These are phyloP conservation scores for Pleurotus citrinopileatus DNA, from an alignment of 768 basidiomycete species.

Conservation along the genomic window DNA sequence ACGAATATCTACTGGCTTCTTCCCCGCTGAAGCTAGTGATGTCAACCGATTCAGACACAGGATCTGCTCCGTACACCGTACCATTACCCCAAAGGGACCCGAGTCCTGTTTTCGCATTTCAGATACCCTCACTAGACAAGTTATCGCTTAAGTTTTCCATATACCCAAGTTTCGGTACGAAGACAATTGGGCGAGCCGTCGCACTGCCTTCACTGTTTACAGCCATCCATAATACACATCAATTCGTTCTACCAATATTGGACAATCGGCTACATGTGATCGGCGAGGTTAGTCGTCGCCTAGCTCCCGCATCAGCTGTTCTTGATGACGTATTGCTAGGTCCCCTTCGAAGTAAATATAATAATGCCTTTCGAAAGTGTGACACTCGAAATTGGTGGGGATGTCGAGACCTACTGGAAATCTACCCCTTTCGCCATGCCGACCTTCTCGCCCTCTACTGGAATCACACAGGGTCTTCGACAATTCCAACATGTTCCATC, in stretches of 20 bases:
- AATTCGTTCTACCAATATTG: constrained; percentile 73
- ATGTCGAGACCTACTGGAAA: constrained; percentile 99
- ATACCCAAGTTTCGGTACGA: constrained; percentile 96
- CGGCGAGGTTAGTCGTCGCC: constrained; percentile 65
- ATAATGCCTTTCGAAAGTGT: constrained; percentile 90
- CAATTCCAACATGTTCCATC: constrained; percentile 49
- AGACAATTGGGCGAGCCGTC: constrained; percentile 91
- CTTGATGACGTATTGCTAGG: constrained; percentile 39
- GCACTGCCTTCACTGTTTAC: constrained; percentile 75
- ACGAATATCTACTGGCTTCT: constrained; percentile 65
- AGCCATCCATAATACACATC: constrained; percentile 49
- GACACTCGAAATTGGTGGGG: constrained; percentile 90
- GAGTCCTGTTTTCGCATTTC: constrained; percentile 80
- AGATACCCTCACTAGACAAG: constrained; percentile 68
- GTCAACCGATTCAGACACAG: constrained; percentile 81
- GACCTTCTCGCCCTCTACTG: constrained; percentile 31
- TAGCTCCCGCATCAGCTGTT: constrained; percentile 7
- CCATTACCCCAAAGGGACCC: constrained; percentile 77
- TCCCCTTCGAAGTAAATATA: constrained; percentile 84
- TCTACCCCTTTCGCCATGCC: constrained; percentile 58
- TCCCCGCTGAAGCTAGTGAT: constrained; percentile 94
- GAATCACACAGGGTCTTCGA: constrained; percentile 27
- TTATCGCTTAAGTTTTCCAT: constrained; percentile 90
- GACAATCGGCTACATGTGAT: constrained; percentile 93
- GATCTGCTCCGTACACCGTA: constrained; percentile 87